Evolutionary conservation across 106 monocot species (phyloP).

Genomic region (Triglochin maritima): DNA sequence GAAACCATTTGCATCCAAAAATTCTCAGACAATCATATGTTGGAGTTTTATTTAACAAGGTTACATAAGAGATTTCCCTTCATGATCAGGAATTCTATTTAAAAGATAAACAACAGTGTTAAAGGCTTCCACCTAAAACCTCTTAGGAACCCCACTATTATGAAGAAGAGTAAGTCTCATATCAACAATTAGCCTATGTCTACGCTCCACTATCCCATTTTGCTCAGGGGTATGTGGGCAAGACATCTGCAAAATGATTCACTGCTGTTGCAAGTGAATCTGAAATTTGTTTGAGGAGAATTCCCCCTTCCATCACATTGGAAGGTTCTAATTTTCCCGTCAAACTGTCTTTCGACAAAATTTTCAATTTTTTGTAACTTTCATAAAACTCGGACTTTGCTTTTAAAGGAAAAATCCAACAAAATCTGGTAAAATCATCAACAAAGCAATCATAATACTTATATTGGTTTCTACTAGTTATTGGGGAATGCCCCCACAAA

Average conservation of each 20-base stretch:
- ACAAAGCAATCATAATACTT: conserved; percentile 3
- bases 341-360: background rate
- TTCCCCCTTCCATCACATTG: conserved; percentile 10
- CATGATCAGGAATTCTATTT: background rate
- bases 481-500: conserved; percentile 3
- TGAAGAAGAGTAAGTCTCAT: background rate
- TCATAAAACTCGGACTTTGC: background rate
- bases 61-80: background rate
- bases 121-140: background rate
- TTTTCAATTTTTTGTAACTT: background rate
- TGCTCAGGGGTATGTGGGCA: conserved; percentile 9
- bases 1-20: background rate
- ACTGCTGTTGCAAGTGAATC: background rate
- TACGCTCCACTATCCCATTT: background rate
- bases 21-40: background rate
- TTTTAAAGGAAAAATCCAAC: background rate
- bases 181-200: background rate
- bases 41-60: background rate
- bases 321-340: background rate
- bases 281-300: background rate
- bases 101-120: background rate
- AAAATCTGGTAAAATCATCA: conserved; percentile 13
- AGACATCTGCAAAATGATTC: background rate
- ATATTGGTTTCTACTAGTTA: background rate
- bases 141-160: background rate